These are phyloP conservation scores for Eucalyptus brandiana DNA, from an alignment of 345 rosid genomes.

Conservation along the genomic window DNA sequence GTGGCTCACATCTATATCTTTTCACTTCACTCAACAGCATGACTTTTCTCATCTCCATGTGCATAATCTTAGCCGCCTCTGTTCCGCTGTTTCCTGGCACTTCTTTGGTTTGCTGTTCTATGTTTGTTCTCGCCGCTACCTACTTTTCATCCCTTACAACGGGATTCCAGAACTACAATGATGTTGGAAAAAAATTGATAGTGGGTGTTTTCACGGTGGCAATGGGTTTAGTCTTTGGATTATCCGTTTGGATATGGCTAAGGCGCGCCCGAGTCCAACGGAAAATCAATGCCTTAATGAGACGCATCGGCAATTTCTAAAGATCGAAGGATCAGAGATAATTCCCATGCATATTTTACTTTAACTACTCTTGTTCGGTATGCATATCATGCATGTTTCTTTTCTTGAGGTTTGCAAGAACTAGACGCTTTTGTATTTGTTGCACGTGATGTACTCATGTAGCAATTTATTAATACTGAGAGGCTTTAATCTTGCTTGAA, in stretches of 20 bases:
- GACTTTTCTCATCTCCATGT: too few relatives aligned
- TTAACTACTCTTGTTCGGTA: accelerated
- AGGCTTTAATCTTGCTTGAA: too few relatives aligned
- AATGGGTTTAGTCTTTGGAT: accelerated
- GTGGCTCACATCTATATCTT: accelerated
- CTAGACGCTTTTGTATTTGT: too few relatives aligned
- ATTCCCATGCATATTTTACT: too few relatives aligned
- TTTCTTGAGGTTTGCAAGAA: too few relatives aligned
- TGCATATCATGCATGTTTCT: too few relatives aligned
- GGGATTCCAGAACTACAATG: too few relatives aligned
- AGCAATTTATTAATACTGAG: too few relatives aligned
- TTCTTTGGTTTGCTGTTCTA: accelerated
- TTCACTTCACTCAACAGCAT: too few relatives aligned
- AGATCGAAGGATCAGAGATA: too few relatives aligned
- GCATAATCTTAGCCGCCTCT: accelerated
- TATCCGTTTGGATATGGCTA: accelerated
- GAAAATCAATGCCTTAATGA: accelerated
- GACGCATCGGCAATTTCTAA: too few relatives aligned
- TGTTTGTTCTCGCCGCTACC: accelerated
- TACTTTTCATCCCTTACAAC: accelerated
- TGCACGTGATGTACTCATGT: too few relatives aligned
- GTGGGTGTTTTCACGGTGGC: accelerated
- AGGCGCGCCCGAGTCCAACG: accelerated
- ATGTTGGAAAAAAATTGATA: accelerated
- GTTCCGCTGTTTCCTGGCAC: accelerated